These are phyloP conservation scores for Claviceps spartinae DNA, from an alignment of 2,329 filamentous ascomycete genomes.

Conservation along the genomic window DNA sequence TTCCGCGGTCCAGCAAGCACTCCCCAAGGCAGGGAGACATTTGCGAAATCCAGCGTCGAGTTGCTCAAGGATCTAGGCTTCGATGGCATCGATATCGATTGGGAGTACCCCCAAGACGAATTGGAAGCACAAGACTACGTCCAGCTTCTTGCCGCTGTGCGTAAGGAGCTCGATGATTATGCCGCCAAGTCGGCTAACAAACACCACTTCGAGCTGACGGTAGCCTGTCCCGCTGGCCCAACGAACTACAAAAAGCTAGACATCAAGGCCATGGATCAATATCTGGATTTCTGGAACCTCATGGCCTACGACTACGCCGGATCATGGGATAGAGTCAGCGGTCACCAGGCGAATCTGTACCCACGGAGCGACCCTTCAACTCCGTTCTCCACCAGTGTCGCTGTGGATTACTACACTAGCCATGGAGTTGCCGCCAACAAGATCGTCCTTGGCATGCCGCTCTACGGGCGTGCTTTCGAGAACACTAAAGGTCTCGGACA, in stretches of 20 bases:
- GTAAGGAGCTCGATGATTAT: constrained; percentile 45
- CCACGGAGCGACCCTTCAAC: constrained; percentile 48
- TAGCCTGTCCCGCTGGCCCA: constrained; percentile 49
- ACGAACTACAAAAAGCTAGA: constrained; percentile 50
- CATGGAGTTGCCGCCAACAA: constrained; percentile 55
- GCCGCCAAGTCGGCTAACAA: constrained; percentile 25
- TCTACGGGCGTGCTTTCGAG: constrained; percentile 79
- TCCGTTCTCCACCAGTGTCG: constrained; percentile 61
- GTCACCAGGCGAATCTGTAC: constrained; percentile 72
- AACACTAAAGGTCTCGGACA: constrained; percentile 62
- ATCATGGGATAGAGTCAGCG: constrained; percentile 58
- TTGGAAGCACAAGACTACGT: constrained; percentile 45
- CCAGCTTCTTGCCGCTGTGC: constrained; percentile 41
- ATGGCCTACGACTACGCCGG: constrained; percentile 89
- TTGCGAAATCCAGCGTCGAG: constrained; percentile 60
- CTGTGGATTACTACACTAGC: constrained; percentile 55
- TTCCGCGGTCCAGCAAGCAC: constrained; percentile 66
- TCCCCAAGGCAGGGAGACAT: constrained; percentile 50
- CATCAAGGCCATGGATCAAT: constrained; percentile 48
- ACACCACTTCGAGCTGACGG: constrained; percentile 49
- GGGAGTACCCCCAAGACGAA: constrained; percentile 48
- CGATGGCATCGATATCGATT: constrained; percentile 55
- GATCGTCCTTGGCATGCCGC: constrained; percentile 79
- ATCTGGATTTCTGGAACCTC: constrained; percentile 63
- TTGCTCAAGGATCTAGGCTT: constrained; percentile 73